A percentile compares a stretch with the other conserved stretches of the same genome.
phyloP scores from a whole-genome alignment of 1,284 basidiomycete species.

The Sporisorium exsertum region DNA sequence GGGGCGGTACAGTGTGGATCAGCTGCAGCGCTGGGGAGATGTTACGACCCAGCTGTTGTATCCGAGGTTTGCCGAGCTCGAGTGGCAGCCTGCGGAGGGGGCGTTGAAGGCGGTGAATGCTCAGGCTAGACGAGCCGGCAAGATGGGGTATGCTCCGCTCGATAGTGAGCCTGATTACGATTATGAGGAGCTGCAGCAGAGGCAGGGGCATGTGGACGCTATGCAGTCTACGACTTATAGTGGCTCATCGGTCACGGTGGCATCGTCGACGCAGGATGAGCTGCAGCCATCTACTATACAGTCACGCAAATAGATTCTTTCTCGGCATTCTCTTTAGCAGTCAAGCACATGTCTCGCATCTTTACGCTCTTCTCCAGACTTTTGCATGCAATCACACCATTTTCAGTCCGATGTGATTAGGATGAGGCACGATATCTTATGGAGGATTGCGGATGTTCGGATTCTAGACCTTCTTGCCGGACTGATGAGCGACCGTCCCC shows the following conservation, averaged over 20 bases:
- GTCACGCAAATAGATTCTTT: not conserved
- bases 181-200: constrained; percentile 12
- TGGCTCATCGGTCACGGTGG: not conserved
- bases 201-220: not conserved
- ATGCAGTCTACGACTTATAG: not conserved
- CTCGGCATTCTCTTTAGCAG: not conserved
- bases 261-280: not conserved
- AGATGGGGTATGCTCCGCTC: constrained; percentile 44
- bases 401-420: not conserved
- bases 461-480: not conserved
- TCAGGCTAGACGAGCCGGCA: constrained; percentile 32
- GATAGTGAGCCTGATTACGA: constrained; percentile 9
- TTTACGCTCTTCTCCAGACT: not conserved
- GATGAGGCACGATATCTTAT: not conserved
- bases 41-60: constrained; percentile 65
- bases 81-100: constrained; percentile 48
- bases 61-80: constrained; percentile 53
- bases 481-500: constrained; percentile 12
- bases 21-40: constrained; percentile 55
- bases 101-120: constrained; percentile 29
- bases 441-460: too few relatives aligned
- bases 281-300: not conserved
- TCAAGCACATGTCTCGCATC: not conserved
- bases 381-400: constrained; percentile 2
- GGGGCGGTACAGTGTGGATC: constrained; percentile 36